Percentiles rank a stretch among this genome's conserved stretches.
phyloP scores from a whole-genome alignment of 495 filamentous ascomycete genomes.

The Pseudomonodictys pantanalensis region DNA sequence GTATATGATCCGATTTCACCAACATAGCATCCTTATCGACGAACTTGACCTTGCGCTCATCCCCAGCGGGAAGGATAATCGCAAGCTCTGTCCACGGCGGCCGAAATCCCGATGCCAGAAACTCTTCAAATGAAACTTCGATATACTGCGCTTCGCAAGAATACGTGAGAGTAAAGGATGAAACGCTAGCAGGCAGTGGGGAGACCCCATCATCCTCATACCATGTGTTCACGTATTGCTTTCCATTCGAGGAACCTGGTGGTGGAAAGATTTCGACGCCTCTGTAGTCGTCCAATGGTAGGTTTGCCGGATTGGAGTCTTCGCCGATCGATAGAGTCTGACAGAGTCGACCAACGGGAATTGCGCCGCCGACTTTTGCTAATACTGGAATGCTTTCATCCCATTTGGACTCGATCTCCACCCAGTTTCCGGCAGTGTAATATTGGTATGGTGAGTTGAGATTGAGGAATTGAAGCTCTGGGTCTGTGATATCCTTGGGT shows the following conservation, averaged over 20 bases:
- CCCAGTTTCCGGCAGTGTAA: constrained; percentile 59
- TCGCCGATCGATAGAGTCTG: constrained; percentile 58
- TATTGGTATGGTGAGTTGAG: constrained; percentile 59
- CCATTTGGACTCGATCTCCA: constrained; percentile 57
- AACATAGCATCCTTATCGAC: neutral
- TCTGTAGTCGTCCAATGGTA: constrained; percentile 60
- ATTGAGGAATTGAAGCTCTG: constrained; percentile 59
- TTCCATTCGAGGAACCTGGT: constrained; percentile 39
- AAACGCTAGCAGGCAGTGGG: constrained; percentile 41
- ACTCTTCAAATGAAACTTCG: constrained; percentile 20
- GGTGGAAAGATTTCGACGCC: constrained; percentile 65
- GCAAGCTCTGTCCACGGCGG: constrained; percentile 33
- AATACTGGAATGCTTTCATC: constrained; percentile 59
- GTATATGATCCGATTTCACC: neutral
- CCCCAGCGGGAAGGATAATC: constrained; percentile 36
- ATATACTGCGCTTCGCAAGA: constrained; percentile 22
- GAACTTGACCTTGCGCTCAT: constrained; percentile 21
- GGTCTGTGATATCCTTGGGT: constrained; percentile 45
- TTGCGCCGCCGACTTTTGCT: constrained; percentile 57
- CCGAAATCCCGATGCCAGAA: constrained; percentile 19
- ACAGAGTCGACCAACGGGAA: constrained; percentile 56
- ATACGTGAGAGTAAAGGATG: constrained; percentile 36
- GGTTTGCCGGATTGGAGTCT: constrained; percentile 47
- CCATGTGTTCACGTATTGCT: constrained; percentile 51
- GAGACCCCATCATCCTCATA: constrained; percentile 65